Base-by-base conservation (phyloP, 2,329 filamentous ascomycete genomes). In the Trichoderma arundinaceum region DNA sequence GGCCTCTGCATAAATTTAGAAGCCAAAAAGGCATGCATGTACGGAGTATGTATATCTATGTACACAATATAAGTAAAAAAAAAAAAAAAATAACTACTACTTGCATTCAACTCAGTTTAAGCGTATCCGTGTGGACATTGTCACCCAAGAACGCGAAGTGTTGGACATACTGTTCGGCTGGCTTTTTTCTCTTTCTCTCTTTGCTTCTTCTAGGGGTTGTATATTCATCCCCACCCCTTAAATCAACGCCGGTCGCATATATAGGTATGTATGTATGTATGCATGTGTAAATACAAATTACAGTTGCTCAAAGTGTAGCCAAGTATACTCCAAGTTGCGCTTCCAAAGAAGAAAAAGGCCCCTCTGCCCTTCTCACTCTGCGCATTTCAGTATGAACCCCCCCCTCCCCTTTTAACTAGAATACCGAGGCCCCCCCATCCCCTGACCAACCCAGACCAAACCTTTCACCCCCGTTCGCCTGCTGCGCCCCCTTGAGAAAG, bases 231-330 rank as follows among this genome's bases (percentile, higher is more conserved):
- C 12, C 4, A 13, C 17, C 15, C n/a, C 12, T 22, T 35, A 52
- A 38, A 39, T 33, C 53, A 64, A 64, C 35, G 62, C 62, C 44
- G 38, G 35, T 44, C n/a, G 44, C 32, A 64, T 64, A 64, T 43
- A 44, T 28, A 52, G 4, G 13, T 22, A 19, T 32, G 32, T 61
- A n/a, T 39, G 4, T 22, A 28, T 49, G 46, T 33, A 33, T 59
- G 33, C 32, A 38, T 38, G 10, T 38, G 7, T 38, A 38, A 8
- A 38, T 38, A 17, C 7, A 51, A 22, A 15, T 15, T 53, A 38
- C 8, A 35, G 17, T 13, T 10, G 12, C 10, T 43, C 39, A 38
- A 53, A 53, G 19, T 38, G 32, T 53, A 53, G 49, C 49, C 49
- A 53, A 53, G 33, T 51, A 53, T 53, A 53, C 38, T 38, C 49